Evolutionary conservation across 2,329 filamentous ascomycete species (phyloP), one percentile per base, ranked within the genome.

Genomic region (Aspergillus proliferans): DNA sequence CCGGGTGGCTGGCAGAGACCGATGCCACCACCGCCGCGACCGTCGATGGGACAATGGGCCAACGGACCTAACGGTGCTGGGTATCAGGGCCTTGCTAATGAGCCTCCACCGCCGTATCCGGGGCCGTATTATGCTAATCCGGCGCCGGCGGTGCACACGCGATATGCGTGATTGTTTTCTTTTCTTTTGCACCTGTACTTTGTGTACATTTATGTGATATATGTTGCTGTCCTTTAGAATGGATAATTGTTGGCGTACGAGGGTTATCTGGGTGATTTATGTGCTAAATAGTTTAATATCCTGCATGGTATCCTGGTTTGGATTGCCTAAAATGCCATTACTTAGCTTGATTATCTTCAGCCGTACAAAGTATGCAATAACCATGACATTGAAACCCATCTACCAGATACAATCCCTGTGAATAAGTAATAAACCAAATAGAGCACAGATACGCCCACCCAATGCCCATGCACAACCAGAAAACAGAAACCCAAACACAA

Each of bases 151-250:
- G 26, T 51, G 6, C 53, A 48, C 10, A 33, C 54, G 48, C 62
- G 59, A 39, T 66, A 65, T 51, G 57, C 56, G 26, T 66, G 52
- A 60, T 53, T 51, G 30, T 43, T 18, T 28, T 38, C n/a, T 15
- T 18, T 48, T 24, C 15, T 45, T 49, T 45, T 33, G 33, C 4
- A 19, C 18, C 45, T 38, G 18, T 42, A 19, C 40, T 14, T 42
- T n/a, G 15, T 21, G 12, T 22, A 19, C 21, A 4, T 42, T 42
- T 42, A 19, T 38, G 3, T 38, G n/a, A 19, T 42, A 42, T 22
- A 42, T 42, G 40, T 42, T 15, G 36, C 9, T 6, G 26, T 30
- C 10, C 5, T 30, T 30, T 12, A 30, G 26, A 10, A 3, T 30
- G 26, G 26, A 30, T 12, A 9, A 30, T 30, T 30, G 10, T 30